Evolutionary conservation across 768 basidiomycete species (phyloP).

Genomic region (Calocera viscosa): DNA sequence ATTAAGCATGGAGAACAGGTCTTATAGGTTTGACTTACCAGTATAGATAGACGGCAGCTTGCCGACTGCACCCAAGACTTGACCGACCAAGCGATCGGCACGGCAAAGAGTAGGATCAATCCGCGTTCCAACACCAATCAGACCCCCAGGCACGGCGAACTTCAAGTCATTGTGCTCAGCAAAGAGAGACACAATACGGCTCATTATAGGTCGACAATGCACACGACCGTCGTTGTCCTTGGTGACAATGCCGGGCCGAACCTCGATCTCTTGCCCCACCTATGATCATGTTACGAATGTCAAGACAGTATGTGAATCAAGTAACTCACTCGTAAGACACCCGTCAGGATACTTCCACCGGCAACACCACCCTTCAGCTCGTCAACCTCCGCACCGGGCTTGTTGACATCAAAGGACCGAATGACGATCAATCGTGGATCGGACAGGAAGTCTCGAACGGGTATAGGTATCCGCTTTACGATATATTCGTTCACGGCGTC

Average conservation of each 20-base stretch:
- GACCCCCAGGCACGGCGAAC: conserved; percentile 92
- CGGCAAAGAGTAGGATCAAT: conserved; percentile 95
- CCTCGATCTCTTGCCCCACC: conserved; percentile 88
- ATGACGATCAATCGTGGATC: conserved; percentile 94
- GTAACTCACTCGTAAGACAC: conserved; percentile 51
- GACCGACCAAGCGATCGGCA: conserved; percentile 92
- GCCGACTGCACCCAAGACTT: conserved; percentile 89
- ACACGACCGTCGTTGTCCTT: conserved; percentile 85
- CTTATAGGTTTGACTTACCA: conserved; percentile 34
- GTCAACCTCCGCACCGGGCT: conserved; percentile 92
- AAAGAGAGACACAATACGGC: conserved; percentile 76
- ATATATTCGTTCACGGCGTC: conserved; percentile 99
- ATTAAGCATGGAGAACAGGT: conserved; percentile 2
- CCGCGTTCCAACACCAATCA: conserved; percentile 96
- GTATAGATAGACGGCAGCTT: conserved; percentile 89
- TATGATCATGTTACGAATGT: conserved; percentile 7
- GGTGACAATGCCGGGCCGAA: conserved; percentile 91
- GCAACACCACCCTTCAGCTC: conserved; percentile 98
- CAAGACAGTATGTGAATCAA: background rate
- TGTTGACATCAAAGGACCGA: conserved; percentile 99
- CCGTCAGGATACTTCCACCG: conserved; percentile 88
- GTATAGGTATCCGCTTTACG: conserved; percentile 90
- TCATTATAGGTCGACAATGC: conserved; percentile 87
- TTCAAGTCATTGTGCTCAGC: conserved; percentile 90
- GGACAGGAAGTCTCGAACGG: conserved; percentile 81